phyloP scores from a whole-genome alignment of 768 basidiomycete genomes.

The Rhizopogon roseolus region DNA sequence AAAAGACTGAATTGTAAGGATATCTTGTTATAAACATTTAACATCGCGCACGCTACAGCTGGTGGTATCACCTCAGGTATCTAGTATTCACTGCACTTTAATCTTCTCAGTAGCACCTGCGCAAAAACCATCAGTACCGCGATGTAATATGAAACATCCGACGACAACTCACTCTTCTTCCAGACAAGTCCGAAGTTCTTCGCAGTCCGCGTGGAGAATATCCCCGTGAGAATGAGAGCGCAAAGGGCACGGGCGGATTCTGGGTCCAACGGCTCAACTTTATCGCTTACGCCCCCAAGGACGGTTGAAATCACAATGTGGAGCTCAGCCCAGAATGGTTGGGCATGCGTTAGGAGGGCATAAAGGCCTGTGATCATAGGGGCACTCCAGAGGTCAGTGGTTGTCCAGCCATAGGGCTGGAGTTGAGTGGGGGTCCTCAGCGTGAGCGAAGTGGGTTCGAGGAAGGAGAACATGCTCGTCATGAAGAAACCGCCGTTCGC shows the following conservation, averaged over 20 bases:
- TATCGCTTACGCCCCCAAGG: conserved; percentile 33
- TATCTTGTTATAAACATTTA: background rate
- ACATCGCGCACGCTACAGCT: background rate
- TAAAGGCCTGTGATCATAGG: conserved; percentile 73
- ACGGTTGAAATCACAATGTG: conserved; percentile 44
- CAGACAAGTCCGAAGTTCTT: conserved; percentile 49
- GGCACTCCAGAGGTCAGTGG: conserved; percentile 82
- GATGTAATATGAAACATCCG: background rate
- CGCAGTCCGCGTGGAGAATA: conserved; percentile 62
- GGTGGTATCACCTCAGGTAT: background rate
- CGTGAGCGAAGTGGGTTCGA: conserved; percentile 64
- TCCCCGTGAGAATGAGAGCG: conserved; percentile 52
- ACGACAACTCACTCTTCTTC: conserved; percentile 11
- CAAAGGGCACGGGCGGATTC: conserved; percentile 70
- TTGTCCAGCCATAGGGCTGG: conserved; percentile 78
- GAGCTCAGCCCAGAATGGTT: conserved; percentile 74
- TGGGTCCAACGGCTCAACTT: conserved; percentile 48
- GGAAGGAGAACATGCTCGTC: conserved; percentile 67
- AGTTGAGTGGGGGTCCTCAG: conserved; percentile 79
- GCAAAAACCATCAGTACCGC: background rate
- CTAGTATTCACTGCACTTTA: conserved; percentile 16
- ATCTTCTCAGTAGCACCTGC: conserved; percentile 19
- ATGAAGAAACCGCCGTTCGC: conserved; percentile 83
- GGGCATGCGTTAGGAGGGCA: conserved; percentile 79
- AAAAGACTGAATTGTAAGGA: background rate